These are phyloP conservation scores for Solanum boliviense DNA, from an alignment of 257 asterid genomes.

Conservation along the genomic window DNA sequence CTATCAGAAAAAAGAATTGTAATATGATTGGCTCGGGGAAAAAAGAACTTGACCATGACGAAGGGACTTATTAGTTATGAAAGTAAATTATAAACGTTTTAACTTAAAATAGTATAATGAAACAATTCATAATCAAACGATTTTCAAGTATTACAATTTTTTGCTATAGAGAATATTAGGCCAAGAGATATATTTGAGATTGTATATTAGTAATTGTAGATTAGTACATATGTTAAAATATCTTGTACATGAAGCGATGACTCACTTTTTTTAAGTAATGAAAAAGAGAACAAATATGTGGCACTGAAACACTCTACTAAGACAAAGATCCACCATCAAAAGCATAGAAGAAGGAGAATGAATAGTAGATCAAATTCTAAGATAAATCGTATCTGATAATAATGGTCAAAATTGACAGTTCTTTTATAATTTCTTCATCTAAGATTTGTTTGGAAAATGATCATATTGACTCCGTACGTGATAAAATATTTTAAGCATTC, in stretches of 20 bases:
- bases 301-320: background rate
- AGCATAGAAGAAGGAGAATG: background rate
- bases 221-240: background rate
- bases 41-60: background rate
- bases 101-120: background rate
- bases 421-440: background rate
- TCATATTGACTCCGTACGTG: background rate
- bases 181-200: background rate
- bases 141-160: background rate
- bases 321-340: background rate
- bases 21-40: background rate
- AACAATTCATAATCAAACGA: background rate
- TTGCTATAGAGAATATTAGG: background rate
- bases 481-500: background rate
- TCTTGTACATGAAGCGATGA: background rate
- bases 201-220: background rate
- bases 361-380: background rate
- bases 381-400: background rate
- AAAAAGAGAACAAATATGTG: background rate
- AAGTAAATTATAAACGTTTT: background rate
- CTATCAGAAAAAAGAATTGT: background rate
- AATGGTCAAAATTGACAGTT: rapidly evolving
- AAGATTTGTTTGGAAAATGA: background rate
- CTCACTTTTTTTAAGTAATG: background rate
- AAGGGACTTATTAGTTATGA: background rate